Conservation (phyloP, 139 green algal species). For the Diplosphaera chodatii region DNA sequence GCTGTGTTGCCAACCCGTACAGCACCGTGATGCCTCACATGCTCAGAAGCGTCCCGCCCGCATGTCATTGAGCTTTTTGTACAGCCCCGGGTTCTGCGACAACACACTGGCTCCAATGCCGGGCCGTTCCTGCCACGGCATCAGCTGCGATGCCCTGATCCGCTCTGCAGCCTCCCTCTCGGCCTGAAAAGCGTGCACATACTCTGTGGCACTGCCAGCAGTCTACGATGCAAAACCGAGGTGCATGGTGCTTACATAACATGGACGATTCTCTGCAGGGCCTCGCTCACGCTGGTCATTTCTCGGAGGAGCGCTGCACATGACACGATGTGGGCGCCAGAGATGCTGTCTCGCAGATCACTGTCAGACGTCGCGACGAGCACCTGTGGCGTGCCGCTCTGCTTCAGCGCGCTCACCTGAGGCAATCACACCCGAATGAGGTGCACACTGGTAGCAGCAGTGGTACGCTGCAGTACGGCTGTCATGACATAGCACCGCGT, state of each 20-base stretch:
- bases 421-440: too few relatives aligned
- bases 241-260: too few relatives aligned
- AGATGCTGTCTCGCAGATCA: background rate
- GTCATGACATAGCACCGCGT: too few relatives aligned
- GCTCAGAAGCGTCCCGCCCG: background rate
- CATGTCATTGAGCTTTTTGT: background rate
- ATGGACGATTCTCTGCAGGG: too few relatives aligned
- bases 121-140: background rate
- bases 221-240: too few relatives aligned
- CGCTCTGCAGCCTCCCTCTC: background rate
- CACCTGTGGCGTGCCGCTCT: background rate
- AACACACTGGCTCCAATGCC: background rate
- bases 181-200: background rate
- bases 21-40: too few relatives aligned
- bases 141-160: background rate
- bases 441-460: too few relatives aligned
- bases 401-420: background rate
- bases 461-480: too few relatives aligned
- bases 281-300: background rate
- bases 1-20: too few relatives aligned
- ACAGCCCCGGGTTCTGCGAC: background rate
- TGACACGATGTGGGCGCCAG: background rate
- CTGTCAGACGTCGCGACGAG: background rate
- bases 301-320: background rate
- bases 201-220: too few relatives aligned